Evolutionary conservation across 164 flowering plant genomes (phyloP), one percentile per base, ranked within the genome.

Genomic region (Cinnamomum micranthum): DNA sequence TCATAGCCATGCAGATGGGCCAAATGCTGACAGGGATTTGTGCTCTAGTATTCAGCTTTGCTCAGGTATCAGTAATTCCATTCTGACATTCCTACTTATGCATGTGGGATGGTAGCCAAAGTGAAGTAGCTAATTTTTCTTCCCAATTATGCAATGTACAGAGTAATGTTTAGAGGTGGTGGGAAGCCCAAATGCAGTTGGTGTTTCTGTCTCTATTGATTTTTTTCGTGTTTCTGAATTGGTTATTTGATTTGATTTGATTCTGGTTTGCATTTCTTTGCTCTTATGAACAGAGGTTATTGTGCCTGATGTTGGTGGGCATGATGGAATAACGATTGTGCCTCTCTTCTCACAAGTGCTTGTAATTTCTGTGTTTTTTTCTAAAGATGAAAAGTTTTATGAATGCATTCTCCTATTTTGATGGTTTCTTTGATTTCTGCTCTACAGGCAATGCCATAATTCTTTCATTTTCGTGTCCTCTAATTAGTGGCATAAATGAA

Each of bases 221-320:
- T 74, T 73, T 50, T 2, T 75, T 70, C 25, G 25, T 41, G 78
- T 23, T 35, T 75, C 52, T 4, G 24, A 3, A 15, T 24, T 5
- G 41, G 3, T 31, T 31, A 31, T 31, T 31, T 47, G 11, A 22
- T 9, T 74, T 20, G 41, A 28, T 25, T 20, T 28, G 41, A 17
- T 4, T 74, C 50, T 50, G 25, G 19, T 66, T 4, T 31, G 33
- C 33, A 31, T 10, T 12, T 12, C 13, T 47, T n/a, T 47, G 25
- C 2, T 22, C 31, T n/a, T 70, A 20, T 79, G 66, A 55, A 55
- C 93, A 93, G 99, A 83, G 66, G 97, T 93, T 52, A 86, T 90
- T 83, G 93, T 93, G 5, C 99, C 99, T 9, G 98, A 92, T 79
- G 88, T 95, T 77, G 99, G 99, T 75, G 99, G 98, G 60, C 99